Percentiles rank a stretch among this genome's conserved stretches.
phyloP scores from a whole-genome alignment of 2,329 filamentous ascomycete genomes.

The Fusarium kyushuense region DNA sequence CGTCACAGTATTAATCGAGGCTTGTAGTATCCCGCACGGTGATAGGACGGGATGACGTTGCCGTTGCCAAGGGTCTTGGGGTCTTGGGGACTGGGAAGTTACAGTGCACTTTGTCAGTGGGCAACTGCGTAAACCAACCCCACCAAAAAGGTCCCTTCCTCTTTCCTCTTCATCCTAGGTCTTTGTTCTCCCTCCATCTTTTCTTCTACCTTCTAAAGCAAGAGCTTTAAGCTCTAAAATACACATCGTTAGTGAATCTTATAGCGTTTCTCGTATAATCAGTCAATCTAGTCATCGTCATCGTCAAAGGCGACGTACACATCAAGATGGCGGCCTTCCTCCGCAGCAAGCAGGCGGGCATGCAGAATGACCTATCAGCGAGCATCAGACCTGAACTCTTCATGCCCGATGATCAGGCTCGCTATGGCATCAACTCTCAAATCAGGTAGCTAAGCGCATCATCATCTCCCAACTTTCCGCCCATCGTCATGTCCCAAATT shows the following conservation, averaged over 20 bases:
- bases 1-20: neutral
- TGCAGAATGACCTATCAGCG: conserved; percentile 89
- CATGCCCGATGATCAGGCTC: conserved; percentile 82
- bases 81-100: conserved; percentile 30
- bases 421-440: conserved; percentile 85
- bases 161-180: conserved; percentile 12
- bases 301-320: conserved; percentile 22
- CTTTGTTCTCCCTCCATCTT: conserved; percentile 6
- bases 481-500: conserved; percentile 11
- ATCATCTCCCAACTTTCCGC: conserved; percentile 8
- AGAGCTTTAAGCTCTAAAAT: conserved; percentile 32
- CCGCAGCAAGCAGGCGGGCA: conserved; percentile 91
- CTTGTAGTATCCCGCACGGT: conserved; percentile 3
- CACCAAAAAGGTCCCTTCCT: conserved; percentile 36
- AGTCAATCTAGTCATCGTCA: conserved; percentile 9
- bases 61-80: conserved; percentile 34
- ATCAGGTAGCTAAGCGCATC: conserved; percentile 62
- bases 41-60: conserved; percentile 31
- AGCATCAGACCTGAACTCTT: conserved; percentile 84
- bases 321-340: conserved; percentile 84
- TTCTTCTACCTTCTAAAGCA: neutral
- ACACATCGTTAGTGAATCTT: neutral
- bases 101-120: conserved; percentile 9
- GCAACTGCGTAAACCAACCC: conserved; percentile 37
- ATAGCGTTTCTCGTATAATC: neutral